Base-by-base conservation (phyloP, 306 rosid species). In the Morella rubra region DNA sequence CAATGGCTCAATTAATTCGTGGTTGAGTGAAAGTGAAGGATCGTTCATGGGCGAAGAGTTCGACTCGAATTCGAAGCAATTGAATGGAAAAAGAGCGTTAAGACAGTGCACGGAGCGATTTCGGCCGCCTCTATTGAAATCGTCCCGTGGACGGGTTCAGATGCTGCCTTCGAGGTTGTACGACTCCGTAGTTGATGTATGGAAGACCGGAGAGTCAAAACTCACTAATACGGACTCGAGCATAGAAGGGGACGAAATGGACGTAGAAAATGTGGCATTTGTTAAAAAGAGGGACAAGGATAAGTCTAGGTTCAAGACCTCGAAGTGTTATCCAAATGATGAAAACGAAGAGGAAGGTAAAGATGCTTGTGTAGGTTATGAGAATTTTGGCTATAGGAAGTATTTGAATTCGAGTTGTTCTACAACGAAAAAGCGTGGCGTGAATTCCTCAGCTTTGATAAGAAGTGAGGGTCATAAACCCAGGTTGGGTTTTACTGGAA, bases 61-160 rank as follows among this genome's bases (percentile, higher is more conserved):
- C 32, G 91, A 86, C 66, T 88, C 92, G 44, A 82, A 78, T 82
- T 87, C 87, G 46, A 75, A 53, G 66, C 78, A 45, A 20, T 49
- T 81, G 81, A 81, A 81, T 44, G 54, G 79, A 20, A 76, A 61
- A 41, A 70, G 51, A 56, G 85, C 44, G 24, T 66, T 77, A 54
- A 72, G 73, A 6, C 75, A 64, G 15, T 42, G 86, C 72, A 53
- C 74, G 0, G 78, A 45, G 32, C 74, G 61, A 67, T 40, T 76
- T 15, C 81, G 84, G 69, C 88, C 89, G 2, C 89, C 90, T 0
- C 15, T 88, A 44, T 75, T 84, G 84, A 84, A 80, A 76, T 90
- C 98, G 1, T 88, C 92, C 2, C 90, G 99, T 5, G 97, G 97
- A 8, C 91, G 97, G 5, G 42, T 75, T 62, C 96, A 88, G 84